Conservation (phyloP, 2,329 filamentous ascomycete genomes). For the Orbilia quercus region DNA sequence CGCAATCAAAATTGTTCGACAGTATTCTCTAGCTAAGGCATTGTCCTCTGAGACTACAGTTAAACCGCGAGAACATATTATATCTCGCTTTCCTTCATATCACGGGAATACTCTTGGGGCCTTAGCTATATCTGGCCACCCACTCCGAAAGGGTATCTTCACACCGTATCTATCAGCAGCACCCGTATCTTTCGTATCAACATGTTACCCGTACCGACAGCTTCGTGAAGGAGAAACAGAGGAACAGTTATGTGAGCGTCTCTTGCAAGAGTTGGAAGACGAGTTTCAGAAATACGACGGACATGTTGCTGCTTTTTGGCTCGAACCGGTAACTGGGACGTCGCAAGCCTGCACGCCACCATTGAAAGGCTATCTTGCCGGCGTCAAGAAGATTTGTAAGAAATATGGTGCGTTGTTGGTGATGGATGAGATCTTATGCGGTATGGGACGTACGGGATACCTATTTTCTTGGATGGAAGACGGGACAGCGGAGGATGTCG, state of each 20-base stretch:
- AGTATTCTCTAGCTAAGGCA: constrained; percentile 73
- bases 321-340: constrained; percentile 44
- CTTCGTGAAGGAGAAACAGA: constrained; percentile 68
- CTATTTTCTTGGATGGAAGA: constrained; percentile 74
- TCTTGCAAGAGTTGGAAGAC: constrained; percentile 74
- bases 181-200: constrained; percentile 72
- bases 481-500: constrained; percentile 63
- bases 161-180: constrained; percentile 68
- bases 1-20: constrained; percentile 74
- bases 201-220: constrained; percentile 75
- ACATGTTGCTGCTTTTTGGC: constrained; percentile 65
- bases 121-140: constrained; percentile 73
- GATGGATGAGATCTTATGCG: constrained; percentile 81
- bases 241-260: constrained; percentile 70
- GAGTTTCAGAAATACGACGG: constrained; percentile 79
- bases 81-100: constrained; percentile 74
- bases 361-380: constrained; percentile 75
- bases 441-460: constrained; percentile 71
- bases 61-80: constrained; percentile 70
- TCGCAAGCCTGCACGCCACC: constrained; percentile 76
- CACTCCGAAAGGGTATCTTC: constrained; percentile 71
- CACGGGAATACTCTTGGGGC: constrained; percentile 78
- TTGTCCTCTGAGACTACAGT: constrained; percentile 63
- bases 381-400: constrained; percentile 75
- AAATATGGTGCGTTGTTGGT: constrained; percentile 79